Evolutionary conservation across 2,329 filamentous ascomycete genomes (phyloP), one percentile per base, ranked within the genome.

Genomic region (Septoria linicola): DNA sequence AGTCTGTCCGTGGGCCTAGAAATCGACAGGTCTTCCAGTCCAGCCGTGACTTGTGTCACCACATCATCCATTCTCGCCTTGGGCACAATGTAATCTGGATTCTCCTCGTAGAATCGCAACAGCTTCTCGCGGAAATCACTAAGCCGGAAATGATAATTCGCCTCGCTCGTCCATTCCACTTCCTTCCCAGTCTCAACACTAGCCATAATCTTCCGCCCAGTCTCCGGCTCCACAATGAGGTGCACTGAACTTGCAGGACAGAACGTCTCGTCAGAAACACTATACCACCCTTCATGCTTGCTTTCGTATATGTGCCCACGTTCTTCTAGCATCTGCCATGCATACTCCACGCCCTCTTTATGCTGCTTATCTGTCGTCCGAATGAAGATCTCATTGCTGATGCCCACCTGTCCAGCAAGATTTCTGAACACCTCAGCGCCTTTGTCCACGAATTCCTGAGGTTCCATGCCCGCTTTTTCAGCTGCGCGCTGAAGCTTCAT

Each of bases 401-500:
- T 78, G 47, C 84, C 79, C 13, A 86, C 84, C 47, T 79, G 79
- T 35, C 75, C 73, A 10, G 89, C 89, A 21, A 99, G 78, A 37
- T 82, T 80, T 70, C 82, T 80, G 71, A 97, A 97, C 30, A 85
- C 86, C 56, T 84, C 79, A 19, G 89, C 85, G 53, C 89, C 92
- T 64, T 80, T 77, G 71, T 97, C 90, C 72, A 92, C 97, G 60
- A 97, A 91, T n/a, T 84, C 76, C 68, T 92, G 88, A 0, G 90
- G 85, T 0, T 84, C 79, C 45, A 87, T 79, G 3, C 82, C 82
- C 11, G 87, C 83, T 60, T 83, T 81, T 5, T 79, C 75, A 1
- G 93, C 89, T 0, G 92, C 92, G 69, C 85, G 86, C 69, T 99
- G 93, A 17, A 97, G 87, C 78, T 99, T 99, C 81, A 96, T 87